Evolutionary conservation across 1,139 yeast genomes (phyloP), one percentile per base, ranked within the genome.

Genomic region (Debaryomyces nepalensis): DNA sequence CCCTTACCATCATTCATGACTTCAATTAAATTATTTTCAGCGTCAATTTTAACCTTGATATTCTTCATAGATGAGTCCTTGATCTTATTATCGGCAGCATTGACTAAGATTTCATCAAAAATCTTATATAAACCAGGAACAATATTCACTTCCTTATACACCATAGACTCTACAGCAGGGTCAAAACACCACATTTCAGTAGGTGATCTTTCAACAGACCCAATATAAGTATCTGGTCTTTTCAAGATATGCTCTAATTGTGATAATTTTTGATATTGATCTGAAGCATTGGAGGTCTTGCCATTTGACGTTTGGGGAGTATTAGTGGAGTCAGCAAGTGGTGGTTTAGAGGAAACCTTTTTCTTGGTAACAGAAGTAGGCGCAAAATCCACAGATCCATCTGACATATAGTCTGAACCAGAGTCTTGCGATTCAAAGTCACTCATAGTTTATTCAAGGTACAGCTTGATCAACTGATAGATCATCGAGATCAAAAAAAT

Each of bases 41-140:
- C 75, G 53, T 88, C 86, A 42, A 95, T 88, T 33, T 68, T 77
- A 11, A 95, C 98, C 47, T 82, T 87, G 47, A 95, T 80, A 51
- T 79, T 81, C 57, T 82, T 87, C 99, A 95, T 95, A 6, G 77
- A 56, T 1, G 96, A 89, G 60, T 95, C 99, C 54, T 99, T 82
- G 50, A 93, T 93, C 69, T 95, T 95, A 70, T 95, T 95, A 66
- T 95, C 99, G 11, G 99, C 99, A 2, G 99, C 99, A 64, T 95
- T 95, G 43, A 95, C 99, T 52, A 95, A 73, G 50, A 95, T 91
- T 68, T 95, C 99, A 66, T 95, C 99, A 63, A 93, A 95, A 41
- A 95, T 93, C 69, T 95, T 95, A 69, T 89, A 93, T 47, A 95
- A 69, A 42, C 99, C 99, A 3, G 99, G 99, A 11, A 93, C 98